Base-by-base conservation (phyloP, 2,329 filamentous ascomycete species). In the Magnaporthiopsis rhizophila region DNA sequence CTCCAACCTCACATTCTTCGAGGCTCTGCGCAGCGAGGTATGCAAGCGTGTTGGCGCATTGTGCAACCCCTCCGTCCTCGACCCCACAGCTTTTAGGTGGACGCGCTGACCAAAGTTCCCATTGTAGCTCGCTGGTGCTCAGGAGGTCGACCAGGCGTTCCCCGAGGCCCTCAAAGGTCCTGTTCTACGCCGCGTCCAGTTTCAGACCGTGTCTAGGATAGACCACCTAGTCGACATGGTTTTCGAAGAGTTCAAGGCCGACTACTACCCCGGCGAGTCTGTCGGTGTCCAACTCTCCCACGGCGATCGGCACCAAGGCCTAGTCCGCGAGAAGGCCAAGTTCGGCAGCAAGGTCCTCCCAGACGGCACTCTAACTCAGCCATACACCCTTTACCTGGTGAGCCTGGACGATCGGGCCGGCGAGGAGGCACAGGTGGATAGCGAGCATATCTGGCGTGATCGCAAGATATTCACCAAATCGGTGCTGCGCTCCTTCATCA, bases 401-500 rank as follows among this genome's bases (percentile, higher is more conserved):
- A 89, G 87, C 69, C 80, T 95, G 36, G 84, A 89, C 64, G 86
- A 88, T 66, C 81, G 83, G 53, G 83, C 83, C 0, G 85, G 85
- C 61, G 84, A 91, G 68, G 92, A 96, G 75, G 89, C 88, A 13
- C 80, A 91, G n/a, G 83, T 95, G 24, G 89, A 93, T 69, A 89
- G 92, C 75, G 81, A 89, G 62, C 89, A 96, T 72, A 88, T 98
- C 65, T 89, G 86, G 67, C 89, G 95, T 67, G 93, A 97, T 73
- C 87, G 92, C 63, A 96, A 94, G 71, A 85, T 91, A 60, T 99
- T 98, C 73, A 97, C 94, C 34, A 98, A 99, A 77, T 88, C 93
- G 61, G 93, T 97, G 74, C 81, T 99, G 57, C 88, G 94, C 45
- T 92, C 92, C 7, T 99, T 97, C 69, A 91, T 99, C 68, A 97